Evolutionary conservation across 2,329 filamentous ascomycete genomes (phyloP).

Genomic region (Fusarium agapanthi): DNA sequence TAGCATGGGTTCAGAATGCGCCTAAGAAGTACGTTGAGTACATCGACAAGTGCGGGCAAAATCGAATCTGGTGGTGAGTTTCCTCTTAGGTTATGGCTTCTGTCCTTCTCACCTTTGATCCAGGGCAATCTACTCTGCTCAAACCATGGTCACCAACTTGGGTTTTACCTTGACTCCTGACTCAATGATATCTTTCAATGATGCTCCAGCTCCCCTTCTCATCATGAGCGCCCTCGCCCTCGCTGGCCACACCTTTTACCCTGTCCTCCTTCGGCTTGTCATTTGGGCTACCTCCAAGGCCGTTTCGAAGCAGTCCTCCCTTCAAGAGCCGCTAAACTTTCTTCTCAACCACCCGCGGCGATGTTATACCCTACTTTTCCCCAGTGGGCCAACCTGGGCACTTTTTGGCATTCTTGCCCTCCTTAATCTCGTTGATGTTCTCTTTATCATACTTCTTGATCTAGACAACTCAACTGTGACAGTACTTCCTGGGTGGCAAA

Average conservation of each 20-base stretch:
- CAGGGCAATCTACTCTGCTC: slow-evolving; percentile 59
- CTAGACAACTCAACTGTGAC: slow-evolving; percentile 61
- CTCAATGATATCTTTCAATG: slow-evolving; percentile 60
- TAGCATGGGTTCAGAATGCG: slow-evolving; percentile 57
- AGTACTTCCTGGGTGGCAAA: slow-evolving; percentile 53
- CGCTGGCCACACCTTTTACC: slow-evolving; percentile 65
- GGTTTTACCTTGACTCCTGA: slow-evolving; percentile 64
- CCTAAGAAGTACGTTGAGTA: slow-evolving; percentile 52
- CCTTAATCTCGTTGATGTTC: slow-evolving; percentile 63
- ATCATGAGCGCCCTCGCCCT: slow-evolving; percentile 60
- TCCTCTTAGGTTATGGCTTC: no score
- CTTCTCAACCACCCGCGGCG: slow-evolving; percentile 69
- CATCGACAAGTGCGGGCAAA: slow-evolving; percentile 50
- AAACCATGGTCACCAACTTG: slow-evolving; percentile 62
- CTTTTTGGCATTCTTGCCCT: slow-evolving; percentile 59
- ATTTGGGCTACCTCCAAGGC: slow-evolving; percentile 65
- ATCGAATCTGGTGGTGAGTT: slow-evolving; percentile 59
- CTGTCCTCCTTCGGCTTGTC: slow-evolving; percentile 64
- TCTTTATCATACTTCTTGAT: slow-evolving; percentile 62
- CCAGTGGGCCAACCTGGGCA: slow-evolving; percentile 66
- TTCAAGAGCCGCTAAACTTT: slow-evolving; percentile 60
- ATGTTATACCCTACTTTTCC: slow-evolving; percentile 71
- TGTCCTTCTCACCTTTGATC: background rate
- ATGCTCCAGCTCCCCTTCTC: slow-evolving; percentile 54
- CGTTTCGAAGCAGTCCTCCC: slow-evolving; percentile 49